Conservation (phyloP, 306 rosid species). For the Quercus glauca region DNA sequence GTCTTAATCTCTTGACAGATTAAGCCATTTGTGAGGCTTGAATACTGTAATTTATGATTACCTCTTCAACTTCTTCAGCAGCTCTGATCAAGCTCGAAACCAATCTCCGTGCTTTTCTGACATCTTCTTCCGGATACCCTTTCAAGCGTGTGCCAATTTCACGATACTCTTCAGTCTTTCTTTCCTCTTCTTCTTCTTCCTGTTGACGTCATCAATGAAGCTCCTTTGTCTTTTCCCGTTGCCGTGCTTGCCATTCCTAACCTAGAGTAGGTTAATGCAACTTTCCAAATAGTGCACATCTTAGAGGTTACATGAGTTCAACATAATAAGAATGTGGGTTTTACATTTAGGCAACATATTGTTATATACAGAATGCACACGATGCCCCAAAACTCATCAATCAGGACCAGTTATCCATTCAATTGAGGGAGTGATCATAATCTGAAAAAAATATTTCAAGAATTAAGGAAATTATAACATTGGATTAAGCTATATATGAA, state of each 20-base stretch:
- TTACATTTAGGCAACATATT: neutral
- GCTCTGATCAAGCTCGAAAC: slow-evolving; percentile 76
- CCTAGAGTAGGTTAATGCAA: slow-evolving; percentile 29
- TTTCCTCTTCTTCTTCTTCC: slow-evolving; percentile 87
- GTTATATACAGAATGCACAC: neutral
- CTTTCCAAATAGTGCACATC: slow-evolving; percentile 24
- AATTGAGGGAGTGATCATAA: neutral
- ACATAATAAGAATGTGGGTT: neutral
- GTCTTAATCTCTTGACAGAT: neutral
- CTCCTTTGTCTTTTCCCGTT: slow-evolving; percentile 69
- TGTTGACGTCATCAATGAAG: slow-evolving; percentile 44
- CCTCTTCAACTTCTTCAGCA: slow-evolving; percentile 95
- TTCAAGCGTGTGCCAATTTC: slow-evolving; percentile 76
- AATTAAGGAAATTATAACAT: neutral
- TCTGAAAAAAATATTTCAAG: neutral
- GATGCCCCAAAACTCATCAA: neutral
- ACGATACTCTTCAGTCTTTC: slow-evolving; percentile 72
- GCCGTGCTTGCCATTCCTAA: slow-evolving; percentile 95
- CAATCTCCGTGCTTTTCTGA: slow-evolving; percentile 63
- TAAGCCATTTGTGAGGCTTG: neutral
- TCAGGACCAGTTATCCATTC: neutral
- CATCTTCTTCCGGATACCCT: slow-evolving; percentile 78
- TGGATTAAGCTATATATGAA: neutral
- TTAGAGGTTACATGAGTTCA: neutral
- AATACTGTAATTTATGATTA: slow-evolving; percentile 10